A percentile compares a stretch with the other conserved stretches of the same genome.
Evolutionary conservation across 176 grass and related monocot species (phyloP).

Genomic region (Hordeum marinum): DNA sequence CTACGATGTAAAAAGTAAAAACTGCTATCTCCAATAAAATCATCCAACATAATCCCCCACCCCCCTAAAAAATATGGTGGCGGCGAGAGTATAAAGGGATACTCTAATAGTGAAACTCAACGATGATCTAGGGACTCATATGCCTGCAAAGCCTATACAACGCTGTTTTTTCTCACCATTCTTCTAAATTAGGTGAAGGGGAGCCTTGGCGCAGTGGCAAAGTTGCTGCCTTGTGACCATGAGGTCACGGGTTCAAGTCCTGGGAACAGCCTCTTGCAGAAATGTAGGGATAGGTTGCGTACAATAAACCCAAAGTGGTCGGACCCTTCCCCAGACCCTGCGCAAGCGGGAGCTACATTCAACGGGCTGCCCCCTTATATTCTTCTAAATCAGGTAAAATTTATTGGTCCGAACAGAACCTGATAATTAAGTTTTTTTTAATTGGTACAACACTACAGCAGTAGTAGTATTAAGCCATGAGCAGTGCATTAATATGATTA

Average conservation of each 20-base stretch:
- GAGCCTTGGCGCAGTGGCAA: too few species aligned
- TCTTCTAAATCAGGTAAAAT: not conserved
- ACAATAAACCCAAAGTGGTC: too few species aligned
- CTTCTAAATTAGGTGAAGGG: not conserved
- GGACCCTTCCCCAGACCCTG: too few species aligned
- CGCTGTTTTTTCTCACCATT: not conserved
- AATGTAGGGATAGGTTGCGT: too few species aligned
- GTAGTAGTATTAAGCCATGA: not conserved
- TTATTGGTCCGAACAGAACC: not conserved
- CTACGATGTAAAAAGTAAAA: not conserved
- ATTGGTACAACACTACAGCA: not conserved
- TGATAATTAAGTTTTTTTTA: not conserved
- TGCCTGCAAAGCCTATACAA: not conserved
- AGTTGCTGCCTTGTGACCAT: too few species aligned
- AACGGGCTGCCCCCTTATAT: too few species aligned
- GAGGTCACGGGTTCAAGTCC: too few species aligned
- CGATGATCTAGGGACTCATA: not conserved
- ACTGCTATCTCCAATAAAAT: not conserved
- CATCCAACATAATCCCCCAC: not conserved
- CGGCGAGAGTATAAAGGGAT: too few species aligned
- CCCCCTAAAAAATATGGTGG: too few species aligned
- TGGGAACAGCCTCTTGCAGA: too few species aligned
- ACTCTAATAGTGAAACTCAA: not conserved
- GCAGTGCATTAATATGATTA: not conserved
- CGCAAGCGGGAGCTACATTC: too few species aligned